Percentiles rank a stretch among this genome's conserved stretches.
These are phyloP conservation scores for Neurospora sp. DNA, from an alignment of 495 filamentous ascomycete genomes.

Conservation along the genomic window DNA sequence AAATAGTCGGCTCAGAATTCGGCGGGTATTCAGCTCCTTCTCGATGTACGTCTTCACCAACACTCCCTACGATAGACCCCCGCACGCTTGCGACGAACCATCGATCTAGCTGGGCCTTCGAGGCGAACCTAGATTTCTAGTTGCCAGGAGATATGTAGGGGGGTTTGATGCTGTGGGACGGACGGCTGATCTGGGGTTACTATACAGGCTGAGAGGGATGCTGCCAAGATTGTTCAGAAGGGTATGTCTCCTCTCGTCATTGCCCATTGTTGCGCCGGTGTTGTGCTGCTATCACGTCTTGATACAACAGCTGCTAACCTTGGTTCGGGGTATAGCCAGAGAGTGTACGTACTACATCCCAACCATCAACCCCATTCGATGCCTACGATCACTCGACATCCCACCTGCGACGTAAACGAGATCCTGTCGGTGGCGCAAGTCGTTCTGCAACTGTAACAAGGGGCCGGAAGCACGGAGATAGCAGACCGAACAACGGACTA, in stretches of 20 bases:
- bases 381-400: neutral
- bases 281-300: neutral
- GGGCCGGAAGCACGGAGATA: too few species aligned
- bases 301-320: neutral
- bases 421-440: neutral
- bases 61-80: neutral
- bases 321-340: constrained; percentile 14
- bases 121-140: too few species aligned
- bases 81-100: neutral
- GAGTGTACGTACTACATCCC: constrained; percentile 27
- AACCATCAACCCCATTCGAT: neutral
- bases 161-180: neutral
- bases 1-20: constrained; percentile 93
- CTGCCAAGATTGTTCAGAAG: constrained; percentile 98
- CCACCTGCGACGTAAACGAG: neutral
- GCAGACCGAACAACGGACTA: too few species aligned
- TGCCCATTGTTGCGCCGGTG: neutral
- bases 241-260: constrained; percentile 36
- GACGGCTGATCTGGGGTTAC: constrained; percentile 1
- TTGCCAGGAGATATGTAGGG: neutral
- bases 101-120: neutral
- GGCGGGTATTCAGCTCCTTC: constrained; percentile 92
- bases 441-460: neutral
- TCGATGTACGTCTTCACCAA: constrained; percentile 65
- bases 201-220: constrained; percentile 85